Evolutionary conservation across 164 flowering plant genomes (phyloP), one percentile per base, ranked within the genome.

Genomic region (Chloranthus sessilifolius): DNA sequence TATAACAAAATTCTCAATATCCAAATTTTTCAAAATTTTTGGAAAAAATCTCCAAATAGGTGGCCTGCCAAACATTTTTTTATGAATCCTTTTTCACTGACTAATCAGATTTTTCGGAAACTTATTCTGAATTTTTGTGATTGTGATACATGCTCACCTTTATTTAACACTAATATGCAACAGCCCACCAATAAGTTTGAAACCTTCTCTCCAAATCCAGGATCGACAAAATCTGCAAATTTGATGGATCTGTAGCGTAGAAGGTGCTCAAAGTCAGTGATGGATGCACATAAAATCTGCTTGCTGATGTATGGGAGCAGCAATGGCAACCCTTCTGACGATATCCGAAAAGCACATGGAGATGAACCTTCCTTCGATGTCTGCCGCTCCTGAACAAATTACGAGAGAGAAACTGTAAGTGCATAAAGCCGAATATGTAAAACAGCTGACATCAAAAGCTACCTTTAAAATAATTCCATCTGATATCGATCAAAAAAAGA

Each of bases 281-380:
- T 45, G 19, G 88, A 66, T 35, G 88, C 88, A 42, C 43, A 45
- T 11, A 83, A 58, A 29, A 88, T 75, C 71, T 94, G 97, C 53
- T 84, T 86, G 52, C 81, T 81, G 49, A 94, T 77, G 67, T 78
- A 70, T n/a, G 99, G 95, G 51, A 94, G 85, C 52, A 94, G 76
- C 69, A 88, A 49, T 4, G 97, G 95, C 72, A 94, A 66, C 60
- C 95, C 99, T 71, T 94, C 99, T 0, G 99, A 94, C 11, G 99
- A 86, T 75, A 94, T 84, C 24, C 97, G 72, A 58, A 81, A 94
- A 31, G 69, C 16, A 66, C 97, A 88, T n/a, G 72, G 69, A 1
- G 86, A 63, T 5, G 76, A 43, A 16, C 85, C 95, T 70, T 86
- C 95, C 57, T 72, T 79, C 23, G 88, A 76, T 24, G 87, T 60